A percentile compares a stretch with the other conserved stretches of the same genome.
phyloP scores from a whole-genome alignment of 352 stramenopile genomes.

The Pythium dissimile region DNA sequence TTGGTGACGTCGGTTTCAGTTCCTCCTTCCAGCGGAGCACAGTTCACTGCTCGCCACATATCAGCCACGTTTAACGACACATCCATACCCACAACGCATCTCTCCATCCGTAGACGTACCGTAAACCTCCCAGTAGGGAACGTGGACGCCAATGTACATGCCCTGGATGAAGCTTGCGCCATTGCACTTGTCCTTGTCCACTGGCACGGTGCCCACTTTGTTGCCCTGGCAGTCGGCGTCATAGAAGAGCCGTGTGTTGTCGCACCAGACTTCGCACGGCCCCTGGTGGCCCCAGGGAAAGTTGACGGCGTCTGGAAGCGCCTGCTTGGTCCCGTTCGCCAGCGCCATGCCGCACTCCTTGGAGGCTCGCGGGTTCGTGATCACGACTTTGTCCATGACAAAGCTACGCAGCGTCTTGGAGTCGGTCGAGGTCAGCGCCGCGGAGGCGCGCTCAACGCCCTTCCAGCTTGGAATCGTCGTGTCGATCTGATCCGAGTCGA shows the following conservation, averaged over 20 bases:
- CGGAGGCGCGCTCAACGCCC: slow-evolving; percentile 7
- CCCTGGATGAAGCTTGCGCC: too few relatives aligned
- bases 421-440: slow-evolving; percentile 4
- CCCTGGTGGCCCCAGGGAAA: slow-evolving; percentile 10
- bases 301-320: slow-evolving; percentile 1
- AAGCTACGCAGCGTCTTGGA: slow-evolving; percentile 7
- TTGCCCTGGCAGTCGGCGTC: slow-evolving; percentile 6
- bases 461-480: background rate
- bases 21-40: too few relatives aligned
- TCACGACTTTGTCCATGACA: slow-evolving; percentile 1
- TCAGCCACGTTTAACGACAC: too few relatives aligned
- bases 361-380: too few relatives aligned
- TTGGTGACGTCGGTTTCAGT: too few relatives aligned
- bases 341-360: slow-evolving; percentile 7
- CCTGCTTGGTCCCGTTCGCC: background rate
- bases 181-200: too few relatives aligned
- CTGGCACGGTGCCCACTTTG: too few relatives aligned
- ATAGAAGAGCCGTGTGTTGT: slow-evolving; percentile 2
- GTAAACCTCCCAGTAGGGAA: too few relatives aligned
- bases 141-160: too few relatives aligned
- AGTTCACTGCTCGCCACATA: too few relatives aligned
- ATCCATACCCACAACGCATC: too few relatives aligned
- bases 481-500: slow-evolving; percentile 2
- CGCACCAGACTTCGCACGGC: slow-evolving; percentile 3
- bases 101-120: too few relatives aligned